These are phyloP conservation scores for Barnettozyma salicaria DNA, from an alignment of 805 yeast genomes.

Conservation along the genomic window DNA sequence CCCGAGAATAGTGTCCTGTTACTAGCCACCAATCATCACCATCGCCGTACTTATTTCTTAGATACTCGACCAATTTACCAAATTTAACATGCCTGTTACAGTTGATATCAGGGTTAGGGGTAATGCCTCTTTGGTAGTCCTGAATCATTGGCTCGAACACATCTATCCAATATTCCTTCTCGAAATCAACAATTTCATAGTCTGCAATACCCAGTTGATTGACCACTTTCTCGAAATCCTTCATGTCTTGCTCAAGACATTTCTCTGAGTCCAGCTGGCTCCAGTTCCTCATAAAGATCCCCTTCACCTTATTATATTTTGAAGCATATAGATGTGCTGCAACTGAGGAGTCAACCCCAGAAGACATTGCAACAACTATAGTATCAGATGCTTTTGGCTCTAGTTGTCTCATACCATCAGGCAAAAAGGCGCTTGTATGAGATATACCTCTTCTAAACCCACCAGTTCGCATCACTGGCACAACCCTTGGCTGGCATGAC, in stretches of 20 bases:
- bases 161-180: conserved; percentile 85
- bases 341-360: conserved; percentile 94
- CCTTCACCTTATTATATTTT: conserved; percentile 56
- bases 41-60: conserved; percentile 33
- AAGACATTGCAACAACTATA: conserved; percentile 85
- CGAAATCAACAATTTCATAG: conserved; percentile 75
- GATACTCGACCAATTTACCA: conserved; percentile 62
- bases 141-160: conserved; percentile 92
- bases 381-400: conserved; percentile 49
- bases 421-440: too few species aligned
- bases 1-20: conserved; percentile 76
- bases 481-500: too few species aligned
- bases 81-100: conserved; percentile 86
- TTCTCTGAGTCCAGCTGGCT: conserved; percentile 37
- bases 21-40: conserved; percentile 70
- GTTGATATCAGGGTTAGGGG: conserved; percentile 93
- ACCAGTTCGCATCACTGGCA: too few species aligned
- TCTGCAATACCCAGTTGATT: conserved; percentile 49
- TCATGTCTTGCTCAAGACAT: conserved; percentile 88
- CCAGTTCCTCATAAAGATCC: conserved; percentile 88
- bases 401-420: conserved; percentile 28
- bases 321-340: conserved; percentile 62
- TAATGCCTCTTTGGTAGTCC: conserved; percentile 60
- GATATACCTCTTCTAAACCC: too few species aligned
- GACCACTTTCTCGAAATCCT: conserved; percentile 66